Evolutionary conservation across 257 asterid genomes (phyloP).

Genomic region (Solanum paucissectum): DNA sequence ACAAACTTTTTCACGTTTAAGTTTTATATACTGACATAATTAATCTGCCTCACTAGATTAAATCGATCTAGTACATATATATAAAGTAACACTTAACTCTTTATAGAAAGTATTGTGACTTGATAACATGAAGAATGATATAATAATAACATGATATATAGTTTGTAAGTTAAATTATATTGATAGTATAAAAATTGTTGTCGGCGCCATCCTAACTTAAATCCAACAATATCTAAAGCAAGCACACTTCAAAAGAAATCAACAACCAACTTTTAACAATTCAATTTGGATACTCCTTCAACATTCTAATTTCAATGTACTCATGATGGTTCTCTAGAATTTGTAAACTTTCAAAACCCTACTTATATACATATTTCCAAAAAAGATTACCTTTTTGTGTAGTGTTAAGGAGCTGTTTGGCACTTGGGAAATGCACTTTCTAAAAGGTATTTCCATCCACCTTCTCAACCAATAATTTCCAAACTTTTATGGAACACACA

Average conservation of each 20-base stretch:
- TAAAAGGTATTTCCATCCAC: not conserved
- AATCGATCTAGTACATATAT: not conserved
- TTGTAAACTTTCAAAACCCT: not conserved
- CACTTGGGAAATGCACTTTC: not conserved
- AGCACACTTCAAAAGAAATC: not conserved
- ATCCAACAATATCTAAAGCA: not conserved
- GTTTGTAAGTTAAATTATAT: not conserved
- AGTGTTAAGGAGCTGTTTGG: not conserved
- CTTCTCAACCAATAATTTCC: not conserved
- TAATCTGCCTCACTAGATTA: not conserved
- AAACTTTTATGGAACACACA: not conserved
- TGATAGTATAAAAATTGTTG: not conserved
- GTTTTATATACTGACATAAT: not conserved
- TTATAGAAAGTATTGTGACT: not conserved
- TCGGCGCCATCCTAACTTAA: no score
- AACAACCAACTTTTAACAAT: not conserved
- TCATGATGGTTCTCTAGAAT: not conserved
- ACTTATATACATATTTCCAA: not conserved
- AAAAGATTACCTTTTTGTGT: not conserved
- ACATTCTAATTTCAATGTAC: not conserved
- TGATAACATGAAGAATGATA: not conserved
- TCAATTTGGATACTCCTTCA: not conserved
- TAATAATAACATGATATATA: not conserved
- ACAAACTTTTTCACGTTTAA: not conserved
- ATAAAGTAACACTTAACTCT: not conserved